These are phyloP conservation scores for Verticillium tricorpus DNA, from an alignment of 2,329 filamentous ascomycete genomes.

Conservation along the genomic window DNA sequence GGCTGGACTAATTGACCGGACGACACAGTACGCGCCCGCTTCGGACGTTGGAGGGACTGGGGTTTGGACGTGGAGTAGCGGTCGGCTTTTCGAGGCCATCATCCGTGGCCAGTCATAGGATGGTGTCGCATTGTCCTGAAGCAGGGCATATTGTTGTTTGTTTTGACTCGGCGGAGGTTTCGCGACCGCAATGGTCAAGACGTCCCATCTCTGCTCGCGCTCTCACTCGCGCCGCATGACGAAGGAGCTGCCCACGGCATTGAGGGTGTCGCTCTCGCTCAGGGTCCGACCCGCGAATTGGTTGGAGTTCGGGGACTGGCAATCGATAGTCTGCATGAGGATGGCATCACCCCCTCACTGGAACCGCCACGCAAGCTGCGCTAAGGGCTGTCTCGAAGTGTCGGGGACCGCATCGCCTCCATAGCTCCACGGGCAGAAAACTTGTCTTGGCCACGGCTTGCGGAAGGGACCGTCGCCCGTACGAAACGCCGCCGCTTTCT, in stretches of 20 bases:
- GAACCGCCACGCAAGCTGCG: conserved; percentile 23
- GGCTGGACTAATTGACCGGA: background rate
- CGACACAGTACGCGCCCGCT: background rate
- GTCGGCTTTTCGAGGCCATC: conserved; percentile 3
- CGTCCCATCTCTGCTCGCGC: background rate
- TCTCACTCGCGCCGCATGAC: background rate
- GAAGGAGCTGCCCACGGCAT: background rate
- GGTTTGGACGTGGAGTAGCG: background rate
- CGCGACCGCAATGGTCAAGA: background rate
- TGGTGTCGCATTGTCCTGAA: conserved; percentile 2
- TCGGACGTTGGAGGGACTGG: background rate
- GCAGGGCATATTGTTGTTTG: background rate
- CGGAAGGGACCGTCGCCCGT: background rate
- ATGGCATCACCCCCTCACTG: conserved; percentile 20
- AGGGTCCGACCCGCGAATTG: background rate
- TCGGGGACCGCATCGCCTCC: background rate
- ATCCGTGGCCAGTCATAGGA: conserved; percentile 10
- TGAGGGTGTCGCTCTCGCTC: background rate
- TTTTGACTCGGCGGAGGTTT: background rate
- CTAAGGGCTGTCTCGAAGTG: conserved; percentile 11
- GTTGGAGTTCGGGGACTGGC: background rate
- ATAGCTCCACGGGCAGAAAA: background rate
- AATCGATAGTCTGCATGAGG: conserved; percentile 6
- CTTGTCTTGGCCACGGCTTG: background rate
- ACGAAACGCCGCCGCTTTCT: background rate